These are phyloP conservation scores for Trichophyton simii DNA, from an alignment of 2,329 filamentous ascomycete species.

Conservation along the genomic window DNA sequence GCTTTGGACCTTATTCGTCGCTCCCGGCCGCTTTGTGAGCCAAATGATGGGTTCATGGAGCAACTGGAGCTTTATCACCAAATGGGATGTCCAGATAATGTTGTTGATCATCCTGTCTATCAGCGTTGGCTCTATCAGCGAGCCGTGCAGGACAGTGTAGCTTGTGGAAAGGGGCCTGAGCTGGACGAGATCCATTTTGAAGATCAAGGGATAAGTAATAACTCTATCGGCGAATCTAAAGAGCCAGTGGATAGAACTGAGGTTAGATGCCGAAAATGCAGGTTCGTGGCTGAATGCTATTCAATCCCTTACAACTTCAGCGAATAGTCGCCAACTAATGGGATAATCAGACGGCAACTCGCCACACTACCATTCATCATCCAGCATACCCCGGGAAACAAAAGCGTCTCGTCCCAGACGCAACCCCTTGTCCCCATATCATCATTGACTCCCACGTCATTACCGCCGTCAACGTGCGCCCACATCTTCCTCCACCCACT, in stretches of 20 bases:
- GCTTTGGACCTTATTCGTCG: slow-evolving; percentile 59
- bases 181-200: slow-evolving; percentile 64
- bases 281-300: slow-evolving; percentile 35
- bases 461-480: slow-evolving; percentile 45
- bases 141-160: slow-evolving; percentile 54
- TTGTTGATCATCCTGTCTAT: slow-evolving; percentile 61
- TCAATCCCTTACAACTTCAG: background rate
- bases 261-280: slow-evolving; percentile 83
- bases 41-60: slow-evolving; percentile 81
- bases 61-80: slow-evolving; percentile 78
- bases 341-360: slow-evolving; percentile 35
- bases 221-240: slow-evolving; percentile 12
- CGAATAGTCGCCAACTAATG: background rate
- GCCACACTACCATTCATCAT: slow-evolving; percentile 57
- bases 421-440: slow-evolving; percentile 6
- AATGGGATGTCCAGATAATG: slow-evolving; percentile 64
- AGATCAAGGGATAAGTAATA: slow-evolving; percentile 31
- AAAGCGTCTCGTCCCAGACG: slow-evolving; percentile 5
- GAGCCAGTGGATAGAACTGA: slow-evolving; percentile 33
- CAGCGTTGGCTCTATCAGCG: slow-evolving; percentile 62
- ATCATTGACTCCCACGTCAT: slow-evolving; percentile 14
- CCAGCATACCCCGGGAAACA: slow-evolving; percentile 41
- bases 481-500: slow-evolving; percentile 88
- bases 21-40: slow-evolving; percentile 66
- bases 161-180: slow-evolving; percentile 66